A percentile compares a stretch with the other conserved stretches of the same genome.
phyloP scores from a whole-genome alignment of 495 filamentous ascomycete species.

The Hypomontagnella submonticulosa region DNA sequence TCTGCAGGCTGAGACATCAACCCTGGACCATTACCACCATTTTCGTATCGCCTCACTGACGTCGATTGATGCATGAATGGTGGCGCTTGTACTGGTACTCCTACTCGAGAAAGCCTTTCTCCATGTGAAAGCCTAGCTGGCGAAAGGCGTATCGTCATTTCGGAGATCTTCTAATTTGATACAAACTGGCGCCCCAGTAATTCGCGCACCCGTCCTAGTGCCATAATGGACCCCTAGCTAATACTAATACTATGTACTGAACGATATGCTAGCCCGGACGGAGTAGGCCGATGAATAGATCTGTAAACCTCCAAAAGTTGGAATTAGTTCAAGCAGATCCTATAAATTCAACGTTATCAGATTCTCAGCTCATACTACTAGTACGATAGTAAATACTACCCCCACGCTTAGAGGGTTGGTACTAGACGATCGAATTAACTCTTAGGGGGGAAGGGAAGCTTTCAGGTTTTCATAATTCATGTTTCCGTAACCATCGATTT shows the following conservation, averaged over 20 bases:
- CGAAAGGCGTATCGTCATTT: slow-evolving; percentile 22
- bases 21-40: slow-evolving; percentile 1
- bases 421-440: background rate
- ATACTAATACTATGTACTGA: slow-evolving; percentile 3
- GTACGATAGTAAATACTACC: slow-evolving; percentile 11
- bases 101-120: slow-evolving; percentile 22
- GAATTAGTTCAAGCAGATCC: slow-evolving; percentile 20
- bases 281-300: slow-evolving; percentile 11
- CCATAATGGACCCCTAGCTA: background rate
- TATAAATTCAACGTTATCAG: slow-evolving; percentile 32
- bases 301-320: slow-evolving; percentile 16
- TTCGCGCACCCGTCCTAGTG: slow-evolving; percentile 26
- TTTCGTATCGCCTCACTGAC: slow-evolving; percentile 15
- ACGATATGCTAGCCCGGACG: slow-evolving; percentile 4
- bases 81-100: slow-evolving; percentile 10
- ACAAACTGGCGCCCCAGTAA: slow-evolving; percentile 16
- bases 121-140: slow-evolving; percentile 5
- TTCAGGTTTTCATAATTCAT: background rate
- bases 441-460: background rate
- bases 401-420: slow-evolving; percentile 25
- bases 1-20: slow-evolving; percentile 27
- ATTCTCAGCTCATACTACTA: slow-evolving; percentile 16
- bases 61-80: slow-evolving; percentile 10
- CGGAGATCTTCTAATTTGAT: slow-evolving; percentile 29
- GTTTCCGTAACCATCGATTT: background rate